phyloP scores from a whole-genome alignment of 1,284 basidiomycete genomes.

The Amylostereum areolatum region DNA sequence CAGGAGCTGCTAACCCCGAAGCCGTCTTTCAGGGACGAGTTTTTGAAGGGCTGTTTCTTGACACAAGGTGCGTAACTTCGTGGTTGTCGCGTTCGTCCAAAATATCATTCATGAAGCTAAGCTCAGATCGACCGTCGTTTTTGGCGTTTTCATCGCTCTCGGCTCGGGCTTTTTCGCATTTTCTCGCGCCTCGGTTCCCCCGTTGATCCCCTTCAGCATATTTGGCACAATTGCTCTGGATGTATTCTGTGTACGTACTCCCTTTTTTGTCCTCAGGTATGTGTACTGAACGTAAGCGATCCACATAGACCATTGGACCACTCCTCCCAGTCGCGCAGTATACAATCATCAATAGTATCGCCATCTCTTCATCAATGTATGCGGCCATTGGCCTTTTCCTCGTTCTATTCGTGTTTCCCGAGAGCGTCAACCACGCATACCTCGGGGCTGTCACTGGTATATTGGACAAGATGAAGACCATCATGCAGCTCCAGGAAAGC shows the following conservation, averaged over 20 bases:
- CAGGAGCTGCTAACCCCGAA: slow-evolving; percentile 41
- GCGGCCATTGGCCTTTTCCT: slow-evolving; percentile 52
- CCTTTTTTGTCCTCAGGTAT: neutral
- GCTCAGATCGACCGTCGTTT: slow-evolving; percentile 48
- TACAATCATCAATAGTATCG: slow-evolving; percentile 49
- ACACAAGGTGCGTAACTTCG: slow-evolving; percentile 36
- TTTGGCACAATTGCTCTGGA: slow-evolving; percentile 57
- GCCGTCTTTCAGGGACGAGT: slow-evolving; percentile 43
- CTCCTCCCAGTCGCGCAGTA: slow-evolving; percentile 67
- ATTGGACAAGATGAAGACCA: slow-evolving; percentile 25
- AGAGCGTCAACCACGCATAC: slow-evolving; percentile 56
- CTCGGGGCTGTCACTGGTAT: slow-evolving; percentile 27
- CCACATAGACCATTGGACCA: slow-evolving; percentile 38
- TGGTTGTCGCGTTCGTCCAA: neutral
- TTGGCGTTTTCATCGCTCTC: slow-evolving; percentile 67
- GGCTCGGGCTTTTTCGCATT: slow-evolving; percentile 57
- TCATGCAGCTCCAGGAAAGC: slow-evolving; percentile 34
- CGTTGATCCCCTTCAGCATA: slow-evolving; percentile 50
- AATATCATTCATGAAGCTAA: slow-evolving; percentile 5
- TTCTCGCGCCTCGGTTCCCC: slow-evolving; percentile 56
- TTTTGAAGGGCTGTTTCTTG: slow-evolving; percentile 66
- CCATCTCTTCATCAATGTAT: slow-evolving; percentile 56
- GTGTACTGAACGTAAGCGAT: neutral
- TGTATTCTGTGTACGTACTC: slow-evolving; percentile 49
- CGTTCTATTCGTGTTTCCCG: slow-evolving; percentile 66